Evolutionary conservation across 2,329 filamentous ascomycete species (phyloP).

Genomic region (Aureobasidium mangrovei): DNA sequence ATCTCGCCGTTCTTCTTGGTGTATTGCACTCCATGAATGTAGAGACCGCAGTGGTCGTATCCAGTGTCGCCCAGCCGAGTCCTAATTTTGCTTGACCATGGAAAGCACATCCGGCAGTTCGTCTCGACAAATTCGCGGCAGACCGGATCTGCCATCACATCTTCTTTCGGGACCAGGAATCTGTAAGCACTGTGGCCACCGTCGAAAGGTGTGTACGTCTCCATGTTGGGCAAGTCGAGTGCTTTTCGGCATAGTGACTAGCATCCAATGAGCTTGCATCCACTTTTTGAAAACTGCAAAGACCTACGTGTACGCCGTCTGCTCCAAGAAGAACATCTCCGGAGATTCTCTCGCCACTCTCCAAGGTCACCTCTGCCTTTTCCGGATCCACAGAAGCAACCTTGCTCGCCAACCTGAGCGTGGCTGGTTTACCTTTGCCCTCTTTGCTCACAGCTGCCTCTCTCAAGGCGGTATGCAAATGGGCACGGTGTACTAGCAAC

Average conservation of each 20-base stretch:
- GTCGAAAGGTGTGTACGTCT: conserved; percentile 21
- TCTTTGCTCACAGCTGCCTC: conserved; percentile 18
- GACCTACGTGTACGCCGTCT: conserved; percentile 24
- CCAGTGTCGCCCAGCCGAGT: conserved; percentile 51
- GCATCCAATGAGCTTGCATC: background rate
- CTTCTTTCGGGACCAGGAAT: conserved; percentile 44
- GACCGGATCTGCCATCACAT: conserved; percentile 15
- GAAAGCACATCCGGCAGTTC: conserved; percentile 12
- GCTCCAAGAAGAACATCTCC: conserved; percentile 27
- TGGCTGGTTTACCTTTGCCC: conserved; percentile 21
- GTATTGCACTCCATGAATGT: conserved; percentile 53
- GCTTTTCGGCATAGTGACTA: conserved; percentile 19
- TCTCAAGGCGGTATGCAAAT: conserved; percentile 24
- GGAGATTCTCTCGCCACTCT: conserved; percentile 21
- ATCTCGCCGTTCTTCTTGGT: conserved; percentile 39
- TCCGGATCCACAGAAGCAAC: conserved; percentile 21
- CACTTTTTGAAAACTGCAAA: background rate
- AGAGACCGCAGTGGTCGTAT: conserved; percentile 50
- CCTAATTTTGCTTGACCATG: conserved; percentile 18
- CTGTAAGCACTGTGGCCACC: conserved; percentile 50
- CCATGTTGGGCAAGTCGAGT: conserved; percentile 20
- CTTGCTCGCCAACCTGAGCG: conserved; percentile 20
- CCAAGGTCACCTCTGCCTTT: conserved; percentile 20
- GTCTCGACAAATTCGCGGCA: no score
- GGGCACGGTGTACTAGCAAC: conserved; percentile 24